Evolutionary conservation across 2,329 filamentous ascomycete species (phyloP), one percentile per base, ranked within the genome.

Genomic region (Xylaria sp.): DNA sequence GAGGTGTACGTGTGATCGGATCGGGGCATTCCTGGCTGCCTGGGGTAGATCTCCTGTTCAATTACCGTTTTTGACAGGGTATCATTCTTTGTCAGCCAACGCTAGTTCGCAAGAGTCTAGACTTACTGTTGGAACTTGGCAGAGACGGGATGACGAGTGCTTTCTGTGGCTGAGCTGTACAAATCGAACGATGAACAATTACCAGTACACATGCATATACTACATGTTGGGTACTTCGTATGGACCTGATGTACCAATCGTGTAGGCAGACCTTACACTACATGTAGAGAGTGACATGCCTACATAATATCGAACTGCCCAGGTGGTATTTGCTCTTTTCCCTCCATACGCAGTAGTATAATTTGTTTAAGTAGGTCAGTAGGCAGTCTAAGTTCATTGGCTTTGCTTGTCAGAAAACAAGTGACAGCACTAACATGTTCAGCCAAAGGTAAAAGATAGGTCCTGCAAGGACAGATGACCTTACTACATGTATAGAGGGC

Each of bases 61-160:
- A 50, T 50, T 50, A 31, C 45, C 45, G 29, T 25, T 54, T 54
- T 54, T 25, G 50, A 54, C 25, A 25, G 31, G 50, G n/a, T 13
- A 5, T 25, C 11, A 15, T 25, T 45, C 25, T 49, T 29, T 29
- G 27, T 39, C 36, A 61, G 39, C 47, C 20, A 25, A 42, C 31
- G 33, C 5, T 9, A 44, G 13, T 53, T 29, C 42, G 55, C n/a
- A 57, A 42, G 25, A n/a, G 39, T 42, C 31, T 36, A 15, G 51
- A 49, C 49, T 10, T 39, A 7, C 42, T 15, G 39, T 59, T 53
- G 29, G 20, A 59, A 10, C 38, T 33, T 49, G 38, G 56, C 27
- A 17, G 42, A 20, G 39, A 33, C 38, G 31, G 57, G 56, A 65
- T 59, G 63, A 61, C 61, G 61, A 63, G 36, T 61, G 56, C 56